Base-by-base conservation (phyloP, 345 rosid species). In the Microcos paniculata region DNA sequence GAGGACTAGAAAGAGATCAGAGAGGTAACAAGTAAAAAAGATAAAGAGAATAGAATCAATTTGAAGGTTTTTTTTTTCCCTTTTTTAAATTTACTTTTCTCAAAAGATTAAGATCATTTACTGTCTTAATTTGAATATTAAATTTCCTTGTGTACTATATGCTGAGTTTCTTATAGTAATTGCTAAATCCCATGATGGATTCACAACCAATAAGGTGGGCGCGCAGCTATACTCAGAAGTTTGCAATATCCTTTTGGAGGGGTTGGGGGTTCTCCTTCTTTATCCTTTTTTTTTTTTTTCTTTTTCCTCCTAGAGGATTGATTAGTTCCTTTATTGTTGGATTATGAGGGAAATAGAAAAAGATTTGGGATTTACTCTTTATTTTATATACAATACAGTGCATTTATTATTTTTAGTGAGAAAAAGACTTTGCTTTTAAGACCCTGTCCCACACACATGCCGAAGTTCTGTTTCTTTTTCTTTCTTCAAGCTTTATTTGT, bases 101-200 rank as follows among this genome's bases (percentile, higher is more conserved):
- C 6, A 0, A 23, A 59, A 6, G 38, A 14, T 15, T 3, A 33
- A n/a, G 45, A 8, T 53, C 15, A 53, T 21, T 55, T 33, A 26
- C 31, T 45, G 28, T 15, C 49, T 35, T 35, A 35, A 35, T 35
- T 71, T n/a, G 33, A 55, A 1, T 33, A 4, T 30, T 30, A 35
- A 5, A 53, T 40, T 55, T 31, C 74, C 23, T 7, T 19, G 26
- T 12, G 55, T 31, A 56, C 33, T 3, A 45, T 23, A 35, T 35
- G 40, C 6, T 38, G n/a, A 21, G 61, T 71, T 53, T n/a, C 38
- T n/a, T 35, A 35, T 35, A 35, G 4, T 16, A 19, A 21, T 53
- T 72, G 52, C 14, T 71, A 18, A 58, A 35, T 72, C 75, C 52
- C 46, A 23, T 14, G 19, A 38, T 56, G 65, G 65, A 72, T 57